Evolutionary conservation across 305 asterid genomes (phyloP).

Genomic region (Withania somnifera): DNA sequence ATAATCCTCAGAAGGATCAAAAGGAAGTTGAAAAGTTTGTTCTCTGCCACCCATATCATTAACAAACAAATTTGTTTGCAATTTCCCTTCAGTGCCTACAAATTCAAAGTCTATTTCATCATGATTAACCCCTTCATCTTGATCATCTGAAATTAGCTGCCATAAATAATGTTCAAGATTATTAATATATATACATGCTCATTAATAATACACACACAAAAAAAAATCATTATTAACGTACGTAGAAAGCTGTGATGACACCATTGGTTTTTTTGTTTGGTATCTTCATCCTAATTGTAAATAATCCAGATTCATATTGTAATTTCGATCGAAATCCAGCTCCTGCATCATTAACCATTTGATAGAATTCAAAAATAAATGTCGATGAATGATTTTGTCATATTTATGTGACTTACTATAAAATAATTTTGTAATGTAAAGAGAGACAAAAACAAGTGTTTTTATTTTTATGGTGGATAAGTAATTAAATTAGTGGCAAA

Average conservation of each 20-base stretch:
- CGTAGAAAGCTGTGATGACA: constrained; percentile 24
- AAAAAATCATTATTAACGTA: neutral
- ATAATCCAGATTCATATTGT: constrained; percentile 9
- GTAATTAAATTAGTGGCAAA: neutral
- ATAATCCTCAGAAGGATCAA: constrained; percentile 21
- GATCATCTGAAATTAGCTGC: constrained; percentile 22
- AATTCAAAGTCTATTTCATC: constrained; percentile 32
- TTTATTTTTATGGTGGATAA: neutral
- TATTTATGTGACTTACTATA: neutral
- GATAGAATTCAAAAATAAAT: neutral
- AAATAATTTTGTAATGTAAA: neutral
- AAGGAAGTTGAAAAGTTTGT: constrained; percentile 23
- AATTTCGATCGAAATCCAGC: constrained; percentile 27
- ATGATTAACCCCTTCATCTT: neutral
- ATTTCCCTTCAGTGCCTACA: constrained; percentile 11
- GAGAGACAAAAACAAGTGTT: neutral
- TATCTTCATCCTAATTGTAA: constrained; percentile 14
- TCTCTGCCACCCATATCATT: constrained; percentile 30
- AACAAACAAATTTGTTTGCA: constrained; percentile 24
- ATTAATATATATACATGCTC: neutral
- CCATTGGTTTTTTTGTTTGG: constrained; percentile 14
- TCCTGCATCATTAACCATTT: constrained; percentile 9
- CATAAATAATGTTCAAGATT: neutral
- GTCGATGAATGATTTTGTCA: neutral
- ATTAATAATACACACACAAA: neutral